Conservation (phyloP, 1,284 basidiomycete species). For the Tylopilus orsonianus region DNA sequence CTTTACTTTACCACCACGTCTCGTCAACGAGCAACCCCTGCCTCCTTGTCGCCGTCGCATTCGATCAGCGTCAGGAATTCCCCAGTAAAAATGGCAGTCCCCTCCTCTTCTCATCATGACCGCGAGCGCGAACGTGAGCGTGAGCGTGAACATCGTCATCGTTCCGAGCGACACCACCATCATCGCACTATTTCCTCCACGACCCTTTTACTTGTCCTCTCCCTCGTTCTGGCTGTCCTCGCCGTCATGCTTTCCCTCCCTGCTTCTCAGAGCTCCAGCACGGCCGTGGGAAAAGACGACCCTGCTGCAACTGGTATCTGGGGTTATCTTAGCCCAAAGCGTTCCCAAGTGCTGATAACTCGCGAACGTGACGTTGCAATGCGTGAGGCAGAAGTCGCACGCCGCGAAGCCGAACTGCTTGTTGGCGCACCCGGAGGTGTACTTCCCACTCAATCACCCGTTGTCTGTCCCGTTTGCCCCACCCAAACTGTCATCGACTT, state of each 20-base stretch:
- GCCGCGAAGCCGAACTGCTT: conserved; percentile 78
- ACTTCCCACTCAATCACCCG: conserved; percentile 49
- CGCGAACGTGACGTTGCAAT: conserved; percentile 73
- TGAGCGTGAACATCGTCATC: conserved; percentile 46
- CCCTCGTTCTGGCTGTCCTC: conserved; percentile 76
- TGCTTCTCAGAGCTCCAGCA: conserved; percentile 38
- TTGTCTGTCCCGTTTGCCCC: conserved; percentile 56
- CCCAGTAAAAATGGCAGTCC: conserved; percentile 76
- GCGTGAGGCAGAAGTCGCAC: conserved; percentile 81
- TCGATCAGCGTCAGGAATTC: conserved; percentile 48
- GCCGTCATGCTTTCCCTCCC: conserved; percentile 84
- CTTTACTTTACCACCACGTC: conserved; percentile 63
- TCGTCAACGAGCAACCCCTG: conserved; percentile 52
- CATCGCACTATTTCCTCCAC: conserved; percentile 86
- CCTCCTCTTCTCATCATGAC: conserved; percentile 76
- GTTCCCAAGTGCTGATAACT: conserved; percentile 71
- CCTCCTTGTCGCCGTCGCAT: conserved; percentile 74
- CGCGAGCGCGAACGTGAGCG: conserved; percentile 60
- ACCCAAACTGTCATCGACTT: conserved; percentile 50
- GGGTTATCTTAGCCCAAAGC: conserved; percentile 74
- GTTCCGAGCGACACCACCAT: conserved; percentile 66
- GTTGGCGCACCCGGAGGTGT: conserved; percentile 78
- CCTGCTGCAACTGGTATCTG: conserved; percentile 54
- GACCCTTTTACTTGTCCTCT: conserved; percentile 78
- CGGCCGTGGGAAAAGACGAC: conserved; percentile 38